Evolutionary conservation across 345 rosid species (phyloP).

Genomic region (Dimocarpus longan): DNA sequence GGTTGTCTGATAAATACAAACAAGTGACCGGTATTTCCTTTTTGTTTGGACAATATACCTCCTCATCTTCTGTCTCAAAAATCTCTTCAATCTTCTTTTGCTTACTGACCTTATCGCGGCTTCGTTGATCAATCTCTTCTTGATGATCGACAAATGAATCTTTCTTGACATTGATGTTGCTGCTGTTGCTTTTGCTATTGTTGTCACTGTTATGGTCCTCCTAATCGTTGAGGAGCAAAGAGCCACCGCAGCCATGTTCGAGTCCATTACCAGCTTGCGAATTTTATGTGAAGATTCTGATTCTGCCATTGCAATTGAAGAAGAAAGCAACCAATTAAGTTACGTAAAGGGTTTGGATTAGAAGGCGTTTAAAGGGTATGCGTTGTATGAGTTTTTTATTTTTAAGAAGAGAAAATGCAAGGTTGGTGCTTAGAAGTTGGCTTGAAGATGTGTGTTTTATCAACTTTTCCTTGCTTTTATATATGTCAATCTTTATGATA

Average conservation of each 20-base stretch:
- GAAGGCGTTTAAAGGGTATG: too few relatives aligned
- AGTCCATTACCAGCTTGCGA: slow-evolving; percentile 17
- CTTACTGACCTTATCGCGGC: slow-evolving; percentile 27
- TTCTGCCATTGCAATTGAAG: slow-evolving; percentile 11
- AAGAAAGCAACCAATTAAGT: not conserved
- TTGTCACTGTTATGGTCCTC: not conserved
- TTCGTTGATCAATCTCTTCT: not conserved
- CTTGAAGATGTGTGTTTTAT: too few relatives aligned
- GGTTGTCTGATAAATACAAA: slow-evolving; percentile 34
- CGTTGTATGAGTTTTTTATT: too few relatives aligned
- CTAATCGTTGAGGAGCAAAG: slow-evolving; percentile 47
- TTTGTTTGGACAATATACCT: slow-evolving; percentile 25
- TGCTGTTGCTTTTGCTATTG: slow-evolving; percentile 8
- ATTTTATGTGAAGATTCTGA: not conserved
- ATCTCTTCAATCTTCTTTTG: slow-evolving; percentile 39
- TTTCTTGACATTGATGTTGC: not conserved
- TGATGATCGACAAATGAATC: not conserved
- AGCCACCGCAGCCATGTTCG: slow-evolving; percentile 41
- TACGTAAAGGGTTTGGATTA: too few relatives aligned
- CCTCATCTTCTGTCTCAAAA: slow-evolving; percentile 38
- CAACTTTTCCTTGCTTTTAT: too few relatives aligned
- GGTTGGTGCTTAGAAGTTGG: too few relatives aligned
- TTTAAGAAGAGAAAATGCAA: too few relatives aligned
- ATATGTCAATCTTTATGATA: not conserved
- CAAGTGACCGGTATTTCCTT: slow-evolving; percentile 37